phyloP scores from a whole-genome alignment of 1,139 yeast genomes.

The Pneumocystis carinii region DNA sequence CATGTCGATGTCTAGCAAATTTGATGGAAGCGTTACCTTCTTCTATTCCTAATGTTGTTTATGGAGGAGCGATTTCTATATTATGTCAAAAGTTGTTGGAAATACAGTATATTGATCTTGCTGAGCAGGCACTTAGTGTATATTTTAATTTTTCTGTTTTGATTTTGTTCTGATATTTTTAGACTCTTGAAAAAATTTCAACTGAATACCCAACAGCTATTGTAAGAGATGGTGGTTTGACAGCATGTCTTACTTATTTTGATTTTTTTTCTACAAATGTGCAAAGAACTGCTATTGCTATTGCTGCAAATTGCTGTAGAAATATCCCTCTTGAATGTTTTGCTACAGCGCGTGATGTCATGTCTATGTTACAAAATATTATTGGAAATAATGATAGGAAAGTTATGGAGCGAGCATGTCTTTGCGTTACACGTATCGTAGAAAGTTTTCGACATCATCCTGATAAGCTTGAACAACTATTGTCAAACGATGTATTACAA shows the following conservation, averaged over 20 bases:
- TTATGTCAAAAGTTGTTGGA: conserved; percentile 56
- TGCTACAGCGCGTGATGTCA: conserved; percentile 38
- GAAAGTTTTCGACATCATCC: conserved; percentile 37
- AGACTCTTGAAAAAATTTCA: conserved; percentile 27
- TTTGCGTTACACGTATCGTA: conserved; percentile 49
- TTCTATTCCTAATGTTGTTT: conserved; percentile 48
- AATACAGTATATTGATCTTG: conserved; percentile 72
- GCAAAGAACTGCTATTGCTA: conserved; percentile 65
- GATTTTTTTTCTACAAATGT: conserved; percentile 86
- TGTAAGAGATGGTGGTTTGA: conserved; percentile 41
- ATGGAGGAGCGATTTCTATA: conserved; percentile 51
- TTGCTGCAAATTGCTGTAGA: conserved; percentile 63
- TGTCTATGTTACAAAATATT: conserved; percentile 48
- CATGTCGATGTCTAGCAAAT: conserved; percentile 75
- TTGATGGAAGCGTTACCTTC: conserved; percentile 63
- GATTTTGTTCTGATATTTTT: not conserved
- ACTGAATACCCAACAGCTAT: conserved; percentile 25
- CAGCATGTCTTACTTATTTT: conserved; percentile 54
- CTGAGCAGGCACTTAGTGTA: conserved; percentile 80
- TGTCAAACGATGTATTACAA: not conserved
- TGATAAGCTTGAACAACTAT: conserved; percentile 27
- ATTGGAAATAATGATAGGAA: conserved; percentile 46
- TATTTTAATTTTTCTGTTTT: conserved; percentile 15
- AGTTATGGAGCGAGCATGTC: conserved; percentile 57
- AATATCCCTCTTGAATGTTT: conserved; percentile 34